phyloP scores from a whole-genome alignment of 208 protist genomes.

The Balamuthia mandrillaris region DNA sequence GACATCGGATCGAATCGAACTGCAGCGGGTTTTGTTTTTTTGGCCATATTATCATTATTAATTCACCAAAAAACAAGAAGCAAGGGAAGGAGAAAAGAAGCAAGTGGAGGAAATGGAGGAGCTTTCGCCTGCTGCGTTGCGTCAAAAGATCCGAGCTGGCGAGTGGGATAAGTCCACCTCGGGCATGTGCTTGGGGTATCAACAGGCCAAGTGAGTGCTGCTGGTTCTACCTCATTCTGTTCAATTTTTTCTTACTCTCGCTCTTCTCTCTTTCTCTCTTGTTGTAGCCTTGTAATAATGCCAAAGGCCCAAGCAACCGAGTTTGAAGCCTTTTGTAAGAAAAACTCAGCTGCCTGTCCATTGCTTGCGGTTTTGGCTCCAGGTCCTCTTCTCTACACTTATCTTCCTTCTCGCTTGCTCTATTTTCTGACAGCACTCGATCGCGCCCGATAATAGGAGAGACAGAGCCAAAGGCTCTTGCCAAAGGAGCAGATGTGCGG shows the following conservation, averaged over 20 bases:
- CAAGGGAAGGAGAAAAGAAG: too few species aligned
- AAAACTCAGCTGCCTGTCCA: conserved; percentile 24
- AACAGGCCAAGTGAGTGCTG: conserved; percentile 25
- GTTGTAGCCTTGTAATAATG: conserved; percentile 6
- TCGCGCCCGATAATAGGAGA: not conserved
- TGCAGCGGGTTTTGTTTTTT: too few species aligned
- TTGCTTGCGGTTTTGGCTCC: conserved; percentile 13
- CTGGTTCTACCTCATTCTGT: not conserved
- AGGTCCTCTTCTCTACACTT: too few species aligned
- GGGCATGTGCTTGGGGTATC: conserved; percentile 10
- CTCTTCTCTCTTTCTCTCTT: too few species aligned
- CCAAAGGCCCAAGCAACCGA: conserved; percentile 6
- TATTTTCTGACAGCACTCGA: too few species aligned
- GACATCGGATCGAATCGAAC: too few species aligned
- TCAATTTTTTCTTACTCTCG: not conserved
- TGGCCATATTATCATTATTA: too few species aligned
- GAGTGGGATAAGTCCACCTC: not conserved
- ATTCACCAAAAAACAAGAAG: too few species aligned
- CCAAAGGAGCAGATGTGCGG: conserved; percentile 14
- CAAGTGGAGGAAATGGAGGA: not conserved
- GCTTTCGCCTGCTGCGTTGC: not conserved
- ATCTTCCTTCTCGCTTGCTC: too few species aligned
- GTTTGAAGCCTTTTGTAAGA: conserved; percentile 32
- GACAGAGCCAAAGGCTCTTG: not conserved
- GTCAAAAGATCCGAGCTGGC: conserved; percentile 7